Base-by-base conservation (phyloP, 768 basidiomycete genomes). In the Suillus lakei region DNA sequence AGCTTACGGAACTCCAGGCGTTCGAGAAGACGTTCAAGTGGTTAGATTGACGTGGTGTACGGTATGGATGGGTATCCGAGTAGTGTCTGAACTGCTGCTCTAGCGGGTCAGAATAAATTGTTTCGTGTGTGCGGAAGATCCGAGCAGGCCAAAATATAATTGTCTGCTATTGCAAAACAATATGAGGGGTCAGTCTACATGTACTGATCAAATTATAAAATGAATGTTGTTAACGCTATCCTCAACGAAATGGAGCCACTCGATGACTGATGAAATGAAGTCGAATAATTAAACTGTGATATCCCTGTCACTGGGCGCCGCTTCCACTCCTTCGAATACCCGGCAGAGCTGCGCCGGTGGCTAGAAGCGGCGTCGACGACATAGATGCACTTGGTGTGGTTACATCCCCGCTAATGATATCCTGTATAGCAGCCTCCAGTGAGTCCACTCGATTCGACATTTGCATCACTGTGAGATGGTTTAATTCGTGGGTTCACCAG, bases 371-470 rank as follows among this genome's bases (percentile, higher is more conserved):
- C 4, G 86, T 82, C 8, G 91, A 89, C 5, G 90, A 91, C 67
- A 87, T 86, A 13, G 89, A 86, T 44, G 88, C 78, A 68, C 83
- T 87, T 30, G 81, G 73, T 5, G 81, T 71, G 41, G 78, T 67
- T 18, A 86, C 76, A 65, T 91, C 92, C 34, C 88, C 88, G 66
- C 90, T 92, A 73, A 98, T 95, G 56, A 97, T 92, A 72, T 97
- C 95, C 69, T 96, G 93, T 63, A 98, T 96, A 13, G 95, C 88
- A 21, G 88, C 88, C 73, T 98, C 96, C 36, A 98, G 82, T 21
- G 92, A 86, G 71, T 98, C 95, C 26, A 98, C 95, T 51, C 96
- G 86, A 44, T 87, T 85, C 1, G 95, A 96, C 96, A 97, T 98
- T 71, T 95, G 91, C 63, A 81, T 86, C 96, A 98, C 96, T 97